Conservation (phyloP, 306 rosid genomes). For the Begonia loranthoides region DNA sequence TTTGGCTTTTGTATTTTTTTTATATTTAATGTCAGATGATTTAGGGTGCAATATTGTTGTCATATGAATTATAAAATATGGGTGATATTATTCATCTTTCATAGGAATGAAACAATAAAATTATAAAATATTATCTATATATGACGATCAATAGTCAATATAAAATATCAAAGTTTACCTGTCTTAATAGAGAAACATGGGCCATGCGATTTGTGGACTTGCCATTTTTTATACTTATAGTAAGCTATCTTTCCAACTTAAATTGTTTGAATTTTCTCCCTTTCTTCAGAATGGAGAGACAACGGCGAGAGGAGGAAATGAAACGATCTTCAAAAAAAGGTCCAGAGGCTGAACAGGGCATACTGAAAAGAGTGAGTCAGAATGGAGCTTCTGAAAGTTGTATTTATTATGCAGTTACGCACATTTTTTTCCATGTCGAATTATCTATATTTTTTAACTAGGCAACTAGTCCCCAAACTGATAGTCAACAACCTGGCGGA, state of each 20-base stretch:
- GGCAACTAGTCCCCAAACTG: conserved; percentile 91
- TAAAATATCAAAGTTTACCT: too few relatives aligned
- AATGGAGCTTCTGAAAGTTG: background rate
- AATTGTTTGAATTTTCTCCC: conserved; percentile 1
- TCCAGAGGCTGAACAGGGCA: conserved; percentile 62
- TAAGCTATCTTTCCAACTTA: too few relatives aligned
- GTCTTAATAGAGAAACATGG: too few relatives aligned
- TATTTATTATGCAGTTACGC: background rate
- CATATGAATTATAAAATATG: too few relatives aligned
- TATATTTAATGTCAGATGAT: too few relatives aligned
- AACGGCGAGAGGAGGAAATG: conserved; percentile 93
- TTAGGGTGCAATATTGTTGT: too few relatives aligned
- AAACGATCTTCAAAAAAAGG: conserved; percentile 71
- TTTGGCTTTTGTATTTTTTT: background rate
- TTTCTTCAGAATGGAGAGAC: conserved; percentile 85
- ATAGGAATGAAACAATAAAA: too few relatives aligned
- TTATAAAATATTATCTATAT: too few relatives aligned
- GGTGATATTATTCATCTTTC: too few relatives aligned
- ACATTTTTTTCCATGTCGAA: background rate
- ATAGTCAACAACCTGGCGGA: conserved; percentile 56
- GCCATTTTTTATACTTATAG: too few relatives aligned
- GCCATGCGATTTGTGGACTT: too few relatives aligned
- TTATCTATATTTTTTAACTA: conserved; percentile 5
- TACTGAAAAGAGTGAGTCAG: conserved; percentile 56
- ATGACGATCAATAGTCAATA: too few relatives aligned